Percentiles rank a stretch among this genome's conserved stretches.
phyloP scores from a whole-genome alignment of 345 rosid genomes.

The Gossypium herbaceum region DNA sequence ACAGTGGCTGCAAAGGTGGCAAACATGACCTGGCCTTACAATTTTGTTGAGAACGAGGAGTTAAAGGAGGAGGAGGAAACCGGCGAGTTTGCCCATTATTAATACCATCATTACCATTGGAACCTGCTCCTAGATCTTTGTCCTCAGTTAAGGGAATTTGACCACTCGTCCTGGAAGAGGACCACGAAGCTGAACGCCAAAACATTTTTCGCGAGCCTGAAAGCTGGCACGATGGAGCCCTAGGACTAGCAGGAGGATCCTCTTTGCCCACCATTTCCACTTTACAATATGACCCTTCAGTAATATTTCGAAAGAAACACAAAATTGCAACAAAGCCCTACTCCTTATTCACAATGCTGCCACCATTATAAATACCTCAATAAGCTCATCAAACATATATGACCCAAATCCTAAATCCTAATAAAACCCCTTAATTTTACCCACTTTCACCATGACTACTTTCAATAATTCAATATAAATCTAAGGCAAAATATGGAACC shows the following conservation, averaged over 20 bases:
- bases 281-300: slow-evolving; percentile 13
- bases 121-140: slow-evolving; percentile 38
- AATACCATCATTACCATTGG: slow-evolving; percentile 33
- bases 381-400: neutral
- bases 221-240: slow-evolving; percentile 44
- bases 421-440: slow-evolving; percentile 15
- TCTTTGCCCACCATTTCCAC: slow-evolving; percentile 86
- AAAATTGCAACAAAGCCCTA: slow-evolving; percentile 18
- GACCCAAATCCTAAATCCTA: slow-evolving; percentile 1
- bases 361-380: neutral
- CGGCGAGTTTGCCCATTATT: slow-evolving; percentile 44
- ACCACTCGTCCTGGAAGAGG: slow-evolving; percentile 76
- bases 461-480: slow-evolving; percentile 5
- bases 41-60: slow-evolving; percentile 89
- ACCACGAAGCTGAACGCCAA: slow-evolving; percentile 99
- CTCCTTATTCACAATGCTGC: slow-evolving; percentile 8
- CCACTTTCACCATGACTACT: slow-evolving; percentile 15
- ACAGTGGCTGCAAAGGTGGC: slow-evolving; percentile 93
- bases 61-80: slow-evolving; percentile 63
- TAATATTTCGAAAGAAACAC: slow-evolving; percentile 20
- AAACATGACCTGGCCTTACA: slow-evolving; percentile 83
- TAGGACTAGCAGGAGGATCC: slow-evolving; percentile 54
- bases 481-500: slow-evolving; percentile 10
- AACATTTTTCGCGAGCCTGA: slow-evolving; percentile 69
- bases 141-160: slow-evolving; percentile 52